A percentile compares a stretch with the other conserved stretches of the same genome.
Conservation (phyloP, 2,329 filamentous ascomycete genomes). For the Arthrobotrys conoides region DNA sequence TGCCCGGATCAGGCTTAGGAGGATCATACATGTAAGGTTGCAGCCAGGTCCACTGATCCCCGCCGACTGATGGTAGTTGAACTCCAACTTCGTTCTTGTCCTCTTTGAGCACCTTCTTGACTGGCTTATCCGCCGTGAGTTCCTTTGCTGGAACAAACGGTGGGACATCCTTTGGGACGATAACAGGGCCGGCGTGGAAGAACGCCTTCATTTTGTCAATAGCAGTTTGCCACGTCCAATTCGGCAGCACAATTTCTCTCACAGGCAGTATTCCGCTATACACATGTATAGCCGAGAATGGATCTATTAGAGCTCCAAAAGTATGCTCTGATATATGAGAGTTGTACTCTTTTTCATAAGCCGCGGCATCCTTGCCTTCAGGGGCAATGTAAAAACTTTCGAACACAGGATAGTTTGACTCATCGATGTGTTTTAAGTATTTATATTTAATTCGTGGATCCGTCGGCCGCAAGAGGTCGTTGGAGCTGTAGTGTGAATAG, state of each 20-base stretch:
- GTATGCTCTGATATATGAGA: background rate
- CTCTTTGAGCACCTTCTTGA: slow-evolving; percentile 14
- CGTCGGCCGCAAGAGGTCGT: no score
- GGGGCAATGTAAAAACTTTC: slow-evolving; percentile 6
- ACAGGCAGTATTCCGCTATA: slow-evolving; percentile 66
- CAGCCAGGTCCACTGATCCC: slow-evolving; percentile 66
- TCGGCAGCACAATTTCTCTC: slow-evolving; percentile 64
- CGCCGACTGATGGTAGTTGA: slow-evolving; percentile 14
- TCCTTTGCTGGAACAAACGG: slow-evolving; percentile 1
- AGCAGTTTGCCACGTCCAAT: slow-evolving; percentile 67
- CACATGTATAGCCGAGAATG: slow-evolving; percentile 66
- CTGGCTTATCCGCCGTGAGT: slow-evolving; percentile 5
- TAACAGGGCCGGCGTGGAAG: slow-evolving; percentile 67
- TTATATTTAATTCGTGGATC: background rate
- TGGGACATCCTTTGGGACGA: slow-evolving; percentile 63
- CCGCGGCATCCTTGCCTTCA: slow-evolving; percentile 14
- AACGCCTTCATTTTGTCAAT: slow-evolving; percentile 68
- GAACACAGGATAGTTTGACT: slow-evolving; percentile 64
- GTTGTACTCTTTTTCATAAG: slow-evolving; percentile 34
- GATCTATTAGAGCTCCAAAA: slow-evolving; percentile 67
- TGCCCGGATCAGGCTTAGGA: background rate
- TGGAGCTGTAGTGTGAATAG: slow-evolving; percentile 63
- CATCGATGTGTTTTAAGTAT: slow-evolving; percentile 36
- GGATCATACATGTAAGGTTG: slow-evolving; percentile 64
- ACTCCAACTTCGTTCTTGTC: background rate